phyloP scores from a whole-genome alignment of 225 moss, liverwort and hornwort genomes.

The Asterella californica region DNA sequence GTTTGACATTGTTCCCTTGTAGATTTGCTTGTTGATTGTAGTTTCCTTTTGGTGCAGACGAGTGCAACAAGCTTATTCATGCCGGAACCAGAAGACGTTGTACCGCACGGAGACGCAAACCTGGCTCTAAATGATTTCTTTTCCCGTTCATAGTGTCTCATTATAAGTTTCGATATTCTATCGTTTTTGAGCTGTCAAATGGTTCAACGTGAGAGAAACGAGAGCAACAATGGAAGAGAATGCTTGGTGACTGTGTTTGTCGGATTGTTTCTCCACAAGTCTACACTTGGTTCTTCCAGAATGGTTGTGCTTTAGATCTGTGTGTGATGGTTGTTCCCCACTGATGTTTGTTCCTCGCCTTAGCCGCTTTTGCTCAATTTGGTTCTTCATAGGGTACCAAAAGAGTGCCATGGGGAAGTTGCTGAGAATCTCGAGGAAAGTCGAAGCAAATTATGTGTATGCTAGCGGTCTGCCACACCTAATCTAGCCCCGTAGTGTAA shows the following conservation, averaged over 20 bases:
- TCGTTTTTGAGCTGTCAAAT: conserved; percentile 16
- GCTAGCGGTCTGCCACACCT: no score
- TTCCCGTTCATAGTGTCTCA: conserved; percentile 53
- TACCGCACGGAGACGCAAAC: conserved; percentile 96
- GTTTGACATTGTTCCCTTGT: no score
- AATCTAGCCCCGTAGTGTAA: no score
- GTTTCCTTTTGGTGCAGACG: conserved; percentile 36
- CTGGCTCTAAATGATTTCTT: conserved; percentile 95
- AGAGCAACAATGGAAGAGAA: conserved; percentile 19
- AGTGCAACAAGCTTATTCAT: conserved; percentile 73
- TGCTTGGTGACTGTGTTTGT: conserved; percentile 3
- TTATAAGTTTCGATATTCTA: conserved; percentile 24
- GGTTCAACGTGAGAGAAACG: conserved; percentile 12
- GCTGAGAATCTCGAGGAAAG: no score
- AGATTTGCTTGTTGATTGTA: not conserved
- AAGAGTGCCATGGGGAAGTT: not conserved
- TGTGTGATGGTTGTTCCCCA: not conserved
- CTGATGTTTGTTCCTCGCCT: not conserved
- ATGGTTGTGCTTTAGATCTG: not conserved
- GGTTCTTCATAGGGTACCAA: not conserved
- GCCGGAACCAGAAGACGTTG: conserved; percentile 94
- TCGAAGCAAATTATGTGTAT: no score
- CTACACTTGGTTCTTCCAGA: not conserved
- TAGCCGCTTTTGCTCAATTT: no score
- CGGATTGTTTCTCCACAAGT: not conserved